Base-by-base conservation (phyloP, 108 stramenopile genomes). In the Pseudonitzschia multiseries region DNA sequence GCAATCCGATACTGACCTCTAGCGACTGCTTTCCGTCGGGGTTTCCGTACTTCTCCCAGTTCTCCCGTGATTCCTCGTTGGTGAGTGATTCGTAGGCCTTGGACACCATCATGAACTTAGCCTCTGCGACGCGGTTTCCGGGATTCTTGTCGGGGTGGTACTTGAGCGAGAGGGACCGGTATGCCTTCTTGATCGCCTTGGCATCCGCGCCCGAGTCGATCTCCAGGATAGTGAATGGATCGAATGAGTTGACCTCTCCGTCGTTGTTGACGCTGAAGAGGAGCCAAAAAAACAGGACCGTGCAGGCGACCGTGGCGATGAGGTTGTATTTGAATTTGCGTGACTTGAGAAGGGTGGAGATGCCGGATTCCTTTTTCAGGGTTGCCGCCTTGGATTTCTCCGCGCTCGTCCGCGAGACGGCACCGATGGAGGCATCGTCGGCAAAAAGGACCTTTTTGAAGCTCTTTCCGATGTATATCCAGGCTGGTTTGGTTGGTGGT, bases 1-100 rank as follows among this genome's bases (percentile, higher is more conserved):
- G 98, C 24, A 99, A 87, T 22, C 97, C 98, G 73, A 99, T 98
- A 67, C 88, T 90, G 29, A 99, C 97, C 65, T 95, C 97, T 61
- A 99, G 84, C 31, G 90, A 86, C 83, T 99, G 98, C 85, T 98
- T 98, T 51, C 98, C 98, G 75, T 99, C 98, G 26, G 98, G 98
- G 72, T 98, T 97, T 54, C 99, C 99, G 77, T 94, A 97, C 78
- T 97, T 92, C 83, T 98, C 97, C 73, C 88, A 99, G 62, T 97
- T 93, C 70, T 93, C 91, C 68, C 89, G 82, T 44, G 95, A 92
- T 15, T 79, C 84, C 29, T 87, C 88, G 65, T 98, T 93, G 4
- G 95, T 94, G n/a, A 98, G 80, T 24, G 95, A 85, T 79, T 97
- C 95, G 84, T 97, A 97, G 50, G 98, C 98, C 79, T 96, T 96